phyloP scores from a whole-genome alignment of 1,139 yeast species.

The Suhomyces coccinellae region DNA sequence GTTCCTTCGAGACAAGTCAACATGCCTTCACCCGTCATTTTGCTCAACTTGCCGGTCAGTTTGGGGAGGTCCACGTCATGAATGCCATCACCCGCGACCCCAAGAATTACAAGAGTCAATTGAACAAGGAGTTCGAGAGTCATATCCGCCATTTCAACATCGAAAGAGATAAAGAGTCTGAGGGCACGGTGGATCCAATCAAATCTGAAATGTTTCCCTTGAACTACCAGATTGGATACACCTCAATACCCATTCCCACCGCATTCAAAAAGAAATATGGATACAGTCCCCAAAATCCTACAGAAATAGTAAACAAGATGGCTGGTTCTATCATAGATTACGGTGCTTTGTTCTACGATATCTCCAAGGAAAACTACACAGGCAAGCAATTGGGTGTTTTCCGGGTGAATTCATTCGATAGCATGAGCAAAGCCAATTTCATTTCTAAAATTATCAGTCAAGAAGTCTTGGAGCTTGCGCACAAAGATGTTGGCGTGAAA shows the following conservation, averaged over 20 bases:
- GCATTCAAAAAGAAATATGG: conserved; percentile 39
- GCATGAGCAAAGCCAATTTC: conserved; percentile 62
- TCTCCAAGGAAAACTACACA: conserved; percentile 44
- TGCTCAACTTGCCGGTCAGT: conserved; percentile 55
- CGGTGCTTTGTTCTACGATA: conserved; percentile 67
- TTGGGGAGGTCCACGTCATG: conserved; percentile 62
- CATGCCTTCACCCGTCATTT: conserved; percentile 66
- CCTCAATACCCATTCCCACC: conserved; percentile 37
- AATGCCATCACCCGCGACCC: conserved; percentile 50
- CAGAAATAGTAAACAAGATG: conserved; percentile 36
- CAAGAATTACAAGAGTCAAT: conserved; percentile 37
- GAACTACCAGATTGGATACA: conserved; percentile 24
- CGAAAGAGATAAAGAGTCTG: conserved; percentile 7
- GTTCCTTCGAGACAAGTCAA: conserved; percentile 64
- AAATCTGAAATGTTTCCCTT: conserved; percentile 8
- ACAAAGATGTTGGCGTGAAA: conserved; percentile 49
- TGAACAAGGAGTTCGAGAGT: conserved; percentile 31
- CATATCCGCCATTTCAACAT: conserved; percentile 33
- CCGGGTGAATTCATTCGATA: conserved; percentile 63
- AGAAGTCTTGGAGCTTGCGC: conserved; percentile 60
- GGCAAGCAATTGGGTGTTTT: conserved; percentile 73
- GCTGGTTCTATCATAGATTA: conserved; percentile 54
- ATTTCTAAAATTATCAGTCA: conserved; percentile 60
- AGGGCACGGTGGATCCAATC: conserved; percentile 1
- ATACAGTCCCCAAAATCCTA: conserved; percentile 39